Percentiles rank a stretch among this genome's conserved stretches.
Evolutionary conservation across 2,329 filamentous ascomycete species (phyloP).

Genomic region (Dendryphion nanum): DNA sequence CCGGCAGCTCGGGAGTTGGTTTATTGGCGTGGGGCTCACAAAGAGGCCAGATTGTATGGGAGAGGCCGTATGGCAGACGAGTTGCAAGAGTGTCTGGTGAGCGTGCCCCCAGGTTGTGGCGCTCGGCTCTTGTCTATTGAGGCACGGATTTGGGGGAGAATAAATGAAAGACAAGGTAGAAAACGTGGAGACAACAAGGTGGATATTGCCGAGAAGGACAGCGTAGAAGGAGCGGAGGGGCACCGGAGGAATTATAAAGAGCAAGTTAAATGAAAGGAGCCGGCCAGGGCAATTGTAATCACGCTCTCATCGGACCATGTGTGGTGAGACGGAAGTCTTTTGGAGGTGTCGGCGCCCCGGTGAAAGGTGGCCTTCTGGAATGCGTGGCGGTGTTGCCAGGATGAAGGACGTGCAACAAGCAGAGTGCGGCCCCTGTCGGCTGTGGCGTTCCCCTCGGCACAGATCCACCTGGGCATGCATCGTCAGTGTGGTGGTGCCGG

Average conservation of each 20-base stretch:
- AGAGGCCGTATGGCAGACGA: slow-evolving; percentile 18
- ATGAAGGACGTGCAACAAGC: no score
- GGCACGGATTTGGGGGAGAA: slow-evolving; percentile 15
- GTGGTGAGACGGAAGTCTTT: slow-evolving; percentile 25
- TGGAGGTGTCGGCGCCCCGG: slow-evolving; percentile 17
- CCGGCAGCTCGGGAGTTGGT: no score
- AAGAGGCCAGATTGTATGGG: slow-evolving; percentile 41
- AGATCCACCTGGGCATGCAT: not conserved
- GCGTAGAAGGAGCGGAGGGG: not conserved
- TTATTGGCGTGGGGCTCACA: no score
- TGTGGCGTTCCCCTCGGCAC: slow-evolving; percentile 5
- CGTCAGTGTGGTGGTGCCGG: not conserved
- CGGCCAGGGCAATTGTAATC: slow-evolving; percentile 23
- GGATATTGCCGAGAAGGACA: slow-evolving; percentile 4
- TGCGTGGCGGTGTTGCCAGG: not conserved
- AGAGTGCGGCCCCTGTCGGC: slow-evolving; percentile 13
- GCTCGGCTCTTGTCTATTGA: no score
- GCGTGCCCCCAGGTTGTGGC: no score
- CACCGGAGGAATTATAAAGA: slow-evolving; percentile 6
- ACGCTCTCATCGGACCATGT: slow-evolving; percentile 31
- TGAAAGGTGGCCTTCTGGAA: not conserved
- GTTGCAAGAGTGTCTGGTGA: slow-evolving; percentile 22
- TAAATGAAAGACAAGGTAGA: slow-evolving; percentile 8
- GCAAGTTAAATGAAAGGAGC: slow-evolving; percentile 1
- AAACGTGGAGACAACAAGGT: slow-evolving; percentile 4